Conservation (phyloP, 345 rosid genomes). For the Citrus mangshanensis region DNA sequence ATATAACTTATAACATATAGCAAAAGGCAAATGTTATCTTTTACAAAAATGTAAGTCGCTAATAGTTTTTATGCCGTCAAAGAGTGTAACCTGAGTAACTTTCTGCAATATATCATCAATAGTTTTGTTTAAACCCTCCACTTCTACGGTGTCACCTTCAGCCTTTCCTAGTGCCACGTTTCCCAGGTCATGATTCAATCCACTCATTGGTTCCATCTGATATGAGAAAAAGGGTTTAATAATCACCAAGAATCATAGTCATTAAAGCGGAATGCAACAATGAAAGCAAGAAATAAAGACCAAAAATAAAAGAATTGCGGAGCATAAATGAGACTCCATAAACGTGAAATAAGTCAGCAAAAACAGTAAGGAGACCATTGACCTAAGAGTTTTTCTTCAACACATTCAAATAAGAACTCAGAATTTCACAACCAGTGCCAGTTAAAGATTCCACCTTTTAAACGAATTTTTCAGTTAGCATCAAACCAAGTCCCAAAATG, state of each 20-base stretch:
- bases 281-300: too few relatives aligned
- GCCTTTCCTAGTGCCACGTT: constrained; percentile 7
- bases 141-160: constrained; percentile 25
- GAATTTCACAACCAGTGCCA: not conserved
- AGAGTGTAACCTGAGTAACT: constrained; percentile 39
- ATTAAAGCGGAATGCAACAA: too few relatives aligned
- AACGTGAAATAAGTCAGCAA: too few relatives aligned
- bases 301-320: too few relatives aligned
- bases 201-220: constrained; percentile 16
- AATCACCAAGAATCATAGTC: not conserved
- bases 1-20: not conserved
- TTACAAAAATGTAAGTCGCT: not conserved
- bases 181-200: constrained; percentile 17
- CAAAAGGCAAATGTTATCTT: not conserved
- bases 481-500: not conserved
- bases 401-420: not conserved
- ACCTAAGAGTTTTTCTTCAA: not conserved
- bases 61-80: not conserved
- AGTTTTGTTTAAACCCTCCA: constrained; percentile 31
- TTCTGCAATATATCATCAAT: constrained; percentile 43
- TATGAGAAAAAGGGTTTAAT: not conserved
- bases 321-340: too few relatives aligned
- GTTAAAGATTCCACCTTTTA: not conserved
- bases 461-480: not conserved
- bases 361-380: too few relatives aligned